phyloP scores from a whole-genome alignment of 345 rosid species.

The Geranium rotundifolium region DNA sequence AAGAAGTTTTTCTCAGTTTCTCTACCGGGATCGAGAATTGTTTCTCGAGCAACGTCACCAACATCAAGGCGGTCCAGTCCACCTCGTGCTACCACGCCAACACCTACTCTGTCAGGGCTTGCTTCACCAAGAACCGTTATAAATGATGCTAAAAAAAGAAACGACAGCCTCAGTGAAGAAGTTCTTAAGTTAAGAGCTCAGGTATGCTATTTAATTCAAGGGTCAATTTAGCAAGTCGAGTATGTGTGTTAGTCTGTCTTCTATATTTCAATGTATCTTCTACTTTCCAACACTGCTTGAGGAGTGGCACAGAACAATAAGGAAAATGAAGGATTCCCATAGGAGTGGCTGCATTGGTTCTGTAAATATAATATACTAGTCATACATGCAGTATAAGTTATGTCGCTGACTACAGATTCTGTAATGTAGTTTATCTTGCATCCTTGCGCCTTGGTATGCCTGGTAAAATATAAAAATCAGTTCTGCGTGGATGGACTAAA shows the following conservation, averaged over 20 bases:
- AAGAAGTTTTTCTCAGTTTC: constrained; percentile 68
- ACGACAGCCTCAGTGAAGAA: constrained; percentile 48
- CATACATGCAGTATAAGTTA: too few relatives aligned
- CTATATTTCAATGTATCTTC: too few relatives aligned
- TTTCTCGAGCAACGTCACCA: constrained; percentile 78
- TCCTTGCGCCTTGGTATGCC: too few relatives aligned
- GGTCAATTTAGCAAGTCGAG: too few relatives aligned
- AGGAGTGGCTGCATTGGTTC: too few relatives aligned
- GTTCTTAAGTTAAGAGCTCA: constrained; percentile 53
- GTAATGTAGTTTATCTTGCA: too few relatives aligned
- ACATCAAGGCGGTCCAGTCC: constrained; percentile 69
- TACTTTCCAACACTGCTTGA: too few relatives aligned
- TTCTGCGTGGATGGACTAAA: background rate
- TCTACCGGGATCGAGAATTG: constrained; percentile 73
- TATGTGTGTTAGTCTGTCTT: background rate
- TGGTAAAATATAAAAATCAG: too few relatives aligned
- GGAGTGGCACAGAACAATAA: too few relatives aligned
- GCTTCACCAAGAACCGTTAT: constrained; percentile 38
- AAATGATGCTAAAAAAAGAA: constrained; percentile 46
- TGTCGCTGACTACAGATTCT: too few relatives aligned
- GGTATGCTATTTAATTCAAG: constrained; percentile 28
- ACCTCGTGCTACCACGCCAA: constrained; percentile 63
- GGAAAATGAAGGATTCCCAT: too few relatives aligned
- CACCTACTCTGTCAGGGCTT: constrained; percentile 43
- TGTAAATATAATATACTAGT: too few relatives aligned